Base-by-base conservation (phyloP, 129 eudicot species). In the Flaveria bidentis region DNA sequence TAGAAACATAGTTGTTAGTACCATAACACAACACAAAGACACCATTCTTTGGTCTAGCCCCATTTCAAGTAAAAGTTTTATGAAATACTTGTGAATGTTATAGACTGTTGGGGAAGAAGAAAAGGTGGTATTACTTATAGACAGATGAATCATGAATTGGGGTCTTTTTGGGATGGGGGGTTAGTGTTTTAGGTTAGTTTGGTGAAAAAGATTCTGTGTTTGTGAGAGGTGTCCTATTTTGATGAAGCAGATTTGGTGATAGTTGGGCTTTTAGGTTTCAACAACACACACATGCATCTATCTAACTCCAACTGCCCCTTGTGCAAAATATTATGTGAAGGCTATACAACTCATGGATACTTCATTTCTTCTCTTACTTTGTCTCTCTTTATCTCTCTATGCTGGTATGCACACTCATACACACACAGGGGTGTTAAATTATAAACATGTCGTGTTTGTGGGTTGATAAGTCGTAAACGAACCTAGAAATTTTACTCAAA, bases 141-240 rank as follows among this genome's bases (percentile, higher is more conserved):
- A 53, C 36, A 75, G 66, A 60, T 64, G 72, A 44, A 44, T 15
- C 61, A 66, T 64, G 72, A 26, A 26, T 15, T 71, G 73, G 68
- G 45, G 45, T 36, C 1, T 8, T 6, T 4, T 0, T 26, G 44
- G 44, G 18, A 8, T 8, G 4, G 1, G 1, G 87, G 89, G 88
- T 74, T 71, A 74, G 64, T 76, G 79, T 78, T 56, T 87, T 80
- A 83, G 64, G 82, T 67, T 78, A 79, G 90, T 84, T 89, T 82
- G 87, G 90, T 74, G 2, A 51, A 52, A 82, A 79, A 85, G 82
- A 77, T 81, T 81, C 76, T 70, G 9, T 50, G 17, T 66, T 22
- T 50, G 73, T 65, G 73, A 33, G 67, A 67, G 62, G 58, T 60
- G 58, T 69, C 76, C 52, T 17, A 33, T 78, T 46, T 57, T 78